phyloP scores from a whole-genome alignment of 139 green algal species.

The Closterium sp. region DNA sequence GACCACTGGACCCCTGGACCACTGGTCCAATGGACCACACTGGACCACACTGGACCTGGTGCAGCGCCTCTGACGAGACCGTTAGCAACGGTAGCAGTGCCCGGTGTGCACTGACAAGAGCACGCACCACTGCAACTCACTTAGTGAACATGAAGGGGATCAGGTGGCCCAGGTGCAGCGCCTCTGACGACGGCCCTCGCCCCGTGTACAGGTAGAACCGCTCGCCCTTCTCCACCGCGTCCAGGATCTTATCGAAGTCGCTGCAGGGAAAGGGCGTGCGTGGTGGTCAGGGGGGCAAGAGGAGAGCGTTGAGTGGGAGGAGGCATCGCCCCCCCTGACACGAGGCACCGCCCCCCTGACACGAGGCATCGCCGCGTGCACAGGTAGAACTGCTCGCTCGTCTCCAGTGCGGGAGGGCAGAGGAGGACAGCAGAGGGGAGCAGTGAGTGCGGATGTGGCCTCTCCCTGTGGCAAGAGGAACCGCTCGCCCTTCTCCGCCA shows the following conservation, averaged over 20 bases:
- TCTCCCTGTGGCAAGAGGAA: no score
- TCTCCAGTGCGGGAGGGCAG: no score
- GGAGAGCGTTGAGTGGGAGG: no score
- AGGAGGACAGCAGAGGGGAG: no score
- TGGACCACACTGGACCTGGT: no score
- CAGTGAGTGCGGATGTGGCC: no score
- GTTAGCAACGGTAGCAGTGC: constrained; percentile 55
- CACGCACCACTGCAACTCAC: not conserved
- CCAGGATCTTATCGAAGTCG: constrained; percentile 84
- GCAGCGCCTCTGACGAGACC: no score
- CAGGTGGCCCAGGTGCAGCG: constrained; percentile 95
- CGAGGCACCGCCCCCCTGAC: constrained; percentile 92
- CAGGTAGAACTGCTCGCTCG: constrained; percentile 66
- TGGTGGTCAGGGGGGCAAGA: not conserved
- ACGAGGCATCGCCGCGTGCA: constrained; percentile 88
- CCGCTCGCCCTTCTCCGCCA: constrained; percentile 83
- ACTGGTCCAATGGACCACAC: no score
- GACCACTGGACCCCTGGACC: no score
- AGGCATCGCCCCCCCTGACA: no score
- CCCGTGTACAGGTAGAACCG: constrained; percentile 95
- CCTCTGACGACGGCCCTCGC: constrained; percentile 90
- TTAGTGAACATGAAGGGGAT: constrained; percentile 87
- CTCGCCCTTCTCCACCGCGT: constrained; percentile 86
- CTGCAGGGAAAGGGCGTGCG: not conserved
- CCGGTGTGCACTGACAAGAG: not conserved